Evolutionary conservation across 495 filamentous ascomycete genomes (phyloP).

Genomic region (Thozetella sp.): DNA sequence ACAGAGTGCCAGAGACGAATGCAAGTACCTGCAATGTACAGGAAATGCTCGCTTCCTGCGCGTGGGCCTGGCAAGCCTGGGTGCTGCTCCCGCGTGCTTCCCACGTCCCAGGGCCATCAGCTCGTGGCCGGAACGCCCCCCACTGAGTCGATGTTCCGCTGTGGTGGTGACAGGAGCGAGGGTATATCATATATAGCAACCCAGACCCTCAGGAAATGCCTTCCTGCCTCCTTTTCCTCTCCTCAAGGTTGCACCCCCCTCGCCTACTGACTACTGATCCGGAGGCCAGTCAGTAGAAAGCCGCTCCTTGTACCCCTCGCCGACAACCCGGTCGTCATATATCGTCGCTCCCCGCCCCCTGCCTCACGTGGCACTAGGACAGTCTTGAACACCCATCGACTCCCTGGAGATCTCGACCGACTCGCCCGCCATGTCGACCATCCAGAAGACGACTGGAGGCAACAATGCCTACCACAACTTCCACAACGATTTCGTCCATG

Average conservation of each 20-base stretch:
- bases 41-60: too few relatives aligned
- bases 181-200: constrained; percentile 7
- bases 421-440: constrained; percentile 12
- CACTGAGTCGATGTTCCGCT: too few relatives aligned
- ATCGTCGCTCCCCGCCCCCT: not conserved
- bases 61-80: too few relatives aligned
- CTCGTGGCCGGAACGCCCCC: too few relatives aligned
- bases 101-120: too few relatives aligned
- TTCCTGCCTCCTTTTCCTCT: not conserved
- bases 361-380: not conserved
- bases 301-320: not conserved
- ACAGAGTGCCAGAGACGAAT: too few relatives aligned
- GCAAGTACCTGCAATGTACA: too few relatives aligned
- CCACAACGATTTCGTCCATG: constrained; percentile 62
- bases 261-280: not conserved
- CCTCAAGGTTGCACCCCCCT: constrained; percentile 6
- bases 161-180: too few relatives aligned
- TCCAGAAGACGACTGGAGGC: constrained; percentile 57
- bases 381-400: not conserved
- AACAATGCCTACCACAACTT: constrained; percentile 73
- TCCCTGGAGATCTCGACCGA: too few relatives aligned
- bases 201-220: not conserved
- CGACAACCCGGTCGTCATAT: not conserved
- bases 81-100: too few relatives aligned
- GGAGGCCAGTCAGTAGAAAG: not conserved